A percentile compares a stretch with the other conserved stretches of the same genome.
These are phyloP conservation scores for Gloeostereum incarnatum DNA, from an alignment of 768 basidiomycete species.

Conservation along the genomic window DNA sequence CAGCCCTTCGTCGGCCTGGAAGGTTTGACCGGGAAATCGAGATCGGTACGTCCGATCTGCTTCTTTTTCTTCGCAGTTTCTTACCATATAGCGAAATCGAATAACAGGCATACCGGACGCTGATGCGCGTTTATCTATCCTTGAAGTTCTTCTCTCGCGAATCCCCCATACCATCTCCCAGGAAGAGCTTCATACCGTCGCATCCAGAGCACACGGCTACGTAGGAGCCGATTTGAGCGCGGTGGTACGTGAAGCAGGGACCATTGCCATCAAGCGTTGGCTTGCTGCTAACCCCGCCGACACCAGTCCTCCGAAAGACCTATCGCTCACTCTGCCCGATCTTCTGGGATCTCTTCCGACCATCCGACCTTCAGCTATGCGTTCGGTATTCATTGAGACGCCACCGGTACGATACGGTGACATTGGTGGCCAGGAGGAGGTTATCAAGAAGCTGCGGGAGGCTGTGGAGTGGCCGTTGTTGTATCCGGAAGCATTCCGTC, in stretches of 20 bases:
- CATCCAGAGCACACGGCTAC: constrained; percentile 85
- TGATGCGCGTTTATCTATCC: constrained; percentile 75
- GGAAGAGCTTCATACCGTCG: constrained; percentile 54
- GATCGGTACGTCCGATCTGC: too few relatives aligned
- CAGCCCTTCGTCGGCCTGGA: constrained; percentile 82
- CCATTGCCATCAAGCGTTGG: constrained; percentile 83
- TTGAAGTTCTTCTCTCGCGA: constrained; percentile 74
- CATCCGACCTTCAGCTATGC: constrained; percentile 89
- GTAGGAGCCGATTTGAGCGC: constrained; percentile 95
- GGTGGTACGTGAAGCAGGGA: constrained; percentile 89
- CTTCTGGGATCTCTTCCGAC: constrained; percentile 62
- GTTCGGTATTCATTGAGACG: constrained; percentile 84
- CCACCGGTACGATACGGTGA: constrained; percentile 78
- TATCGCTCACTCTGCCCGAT: constrained; percentile 49
- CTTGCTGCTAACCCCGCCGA: constrained; percentile 22
- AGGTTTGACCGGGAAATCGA: constrained; percentile 63
- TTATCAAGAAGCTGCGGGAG: constrained; percentile 83
- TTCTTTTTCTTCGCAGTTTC: background rate
- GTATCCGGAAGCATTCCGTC: constrained; percentile 78
- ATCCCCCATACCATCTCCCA: constrained; percentile 66
- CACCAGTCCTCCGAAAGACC: constrained; percentile 14
- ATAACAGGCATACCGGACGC: constrained; percentile 77
- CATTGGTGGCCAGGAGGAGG: constrained; percentile 77
- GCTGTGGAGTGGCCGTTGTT: constrained; percentile 92
- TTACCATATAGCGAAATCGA: constrained; percentile 4